These are phyloP conservation scores for Mycena capillaripes DNA, from an alignment of 768 basidiomycete species.

Conservation along the genomic window DNA sequence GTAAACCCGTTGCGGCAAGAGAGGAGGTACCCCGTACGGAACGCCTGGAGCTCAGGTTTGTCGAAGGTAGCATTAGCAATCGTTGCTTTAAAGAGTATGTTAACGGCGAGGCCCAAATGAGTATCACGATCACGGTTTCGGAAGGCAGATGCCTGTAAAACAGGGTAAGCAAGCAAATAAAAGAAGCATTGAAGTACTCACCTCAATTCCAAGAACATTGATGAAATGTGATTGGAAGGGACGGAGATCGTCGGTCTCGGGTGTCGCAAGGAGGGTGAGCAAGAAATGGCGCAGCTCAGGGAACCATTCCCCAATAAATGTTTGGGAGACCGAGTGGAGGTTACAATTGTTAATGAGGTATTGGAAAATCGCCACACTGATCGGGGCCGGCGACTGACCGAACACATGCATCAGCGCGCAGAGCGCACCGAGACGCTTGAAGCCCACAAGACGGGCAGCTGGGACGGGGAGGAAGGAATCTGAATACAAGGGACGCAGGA, in stretches of 20 bases:
- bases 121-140: no score
- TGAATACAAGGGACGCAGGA: neutral
- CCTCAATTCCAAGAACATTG: neutral
- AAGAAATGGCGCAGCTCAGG: neutral
- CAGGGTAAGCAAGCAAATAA: no score
- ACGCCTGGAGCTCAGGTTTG: no score
- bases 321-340: neutral
- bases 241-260: neutral
- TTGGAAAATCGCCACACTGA: conserved; percentile 14
- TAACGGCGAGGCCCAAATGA: no score
- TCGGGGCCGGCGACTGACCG: neutral
- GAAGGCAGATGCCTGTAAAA: no score
- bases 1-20: no score
- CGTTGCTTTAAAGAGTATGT: no score
- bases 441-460: neutral
- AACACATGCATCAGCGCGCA: neutral
- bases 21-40: no score
- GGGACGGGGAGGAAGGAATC: neutral
- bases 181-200: no score
- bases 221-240: neutral
- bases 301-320: conserved; percentile 7
- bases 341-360: conserved; percentile 2
- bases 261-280: neutral
- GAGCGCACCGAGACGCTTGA: neutral
- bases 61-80: no score